phyloP scores from a whole-genome alignment of 2,329 filamentous ascomycete species.

The Aspergillus pseudoterreus region DNA sequence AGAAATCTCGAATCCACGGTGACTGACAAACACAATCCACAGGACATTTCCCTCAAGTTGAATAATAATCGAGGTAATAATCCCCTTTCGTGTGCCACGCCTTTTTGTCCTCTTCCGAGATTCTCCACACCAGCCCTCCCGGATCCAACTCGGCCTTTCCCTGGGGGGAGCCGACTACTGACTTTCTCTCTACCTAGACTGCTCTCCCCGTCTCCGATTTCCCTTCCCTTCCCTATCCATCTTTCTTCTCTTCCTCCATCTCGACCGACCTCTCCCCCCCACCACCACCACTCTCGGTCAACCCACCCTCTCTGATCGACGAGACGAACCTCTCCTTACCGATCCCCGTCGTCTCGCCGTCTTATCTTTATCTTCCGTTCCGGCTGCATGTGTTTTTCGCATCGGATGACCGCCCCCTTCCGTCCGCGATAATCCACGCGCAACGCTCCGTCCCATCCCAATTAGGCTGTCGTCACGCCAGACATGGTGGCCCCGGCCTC shows the following conservation, averaged over 20 bases:
- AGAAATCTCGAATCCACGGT: neutral
- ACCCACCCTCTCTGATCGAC: constrained; percentile 3
- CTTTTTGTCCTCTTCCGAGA: constrained; percentile 16
- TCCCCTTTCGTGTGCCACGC: neutral
- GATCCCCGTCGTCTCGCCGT: constrained; percentile 4
- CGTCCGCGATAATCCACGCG: constrained; percentile 27
- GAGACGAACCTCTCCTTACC: neutral
- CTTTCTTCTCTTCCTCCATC: constrained; percentile 4
- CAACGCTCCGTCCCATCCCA: constrained; percentile 14
- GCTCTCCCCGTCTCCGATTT: constrained; percentile 10
- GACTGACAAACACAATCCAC: neutral
- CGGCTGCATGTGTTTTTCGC: constrained; percentile 32
- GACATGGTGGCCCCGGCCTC: constrained; percentile 47
- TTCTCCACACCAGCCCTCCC: constrained; percentile 24
- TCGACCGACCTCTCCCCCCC: constrained; percentile 2
- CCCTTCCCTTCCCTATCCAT: neutral
- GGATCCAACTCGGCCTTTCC: constrained; percentile 21
- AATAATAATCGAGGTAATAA: no score
- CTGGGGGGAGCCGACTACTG: constrained; percentile 15
- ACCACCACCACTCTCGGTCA: constrained; percentile 5
- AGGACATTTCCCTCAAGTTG: neutral
- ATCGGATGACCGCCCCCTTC: constrained; percentile 24
- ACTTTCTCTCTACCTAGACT: constrained; percentile 15
- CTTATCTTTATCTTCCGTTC: constrained; percentile 14
- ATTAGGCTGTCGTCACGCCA: constrained; percentile 15